Conservation (phyloP, 2,329 filamentous ascomycete genomes). For the Pseudogymnoascus sp. region DNA sequence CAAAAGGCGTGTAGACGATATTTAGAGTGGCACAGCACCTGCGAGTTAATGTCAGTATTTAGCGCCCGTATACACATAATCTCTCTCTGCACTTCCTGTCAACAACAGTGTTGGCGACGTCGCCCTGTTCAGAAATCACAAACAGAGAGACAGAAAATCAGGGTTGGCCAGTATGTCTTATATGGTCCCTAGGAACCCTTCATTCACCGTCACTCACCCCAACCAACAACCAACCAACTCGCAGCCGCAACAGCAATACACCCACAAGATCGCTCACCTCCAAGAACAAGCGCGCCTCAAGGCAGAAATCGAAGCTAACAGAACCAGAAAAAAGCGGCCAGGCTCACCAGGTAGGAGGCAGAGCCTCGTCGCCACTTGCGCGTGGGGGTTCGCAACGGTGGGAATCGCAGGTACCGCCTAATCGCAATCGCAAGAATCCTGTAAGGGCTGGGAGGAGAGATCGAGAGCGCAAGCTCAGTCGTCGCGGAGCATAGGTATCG, state of each 20-base stretch:
- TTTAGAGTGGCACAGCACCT: background rate
- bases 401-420: background rate
- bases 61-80: background rate
- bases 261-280: background rate
- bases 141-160: background rate
- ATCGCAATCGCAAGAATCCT: background rate
- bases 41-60: background rate
- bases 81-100: background rate
- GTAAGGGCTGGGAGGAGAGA: background rate
- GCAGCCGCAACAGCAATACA: background rate
- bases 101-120: background rate
- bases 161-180: background rate
- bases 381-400: background rate
- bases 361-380: constrained; percentile 1
- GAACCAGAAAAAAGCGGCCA: background rate
- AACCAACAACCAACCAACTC: background rate
- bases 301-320: background rate
- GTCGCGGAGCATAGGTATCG: background rate
- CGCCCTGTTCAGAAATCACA: background rate
- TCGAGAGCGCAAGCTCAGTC: background rate
- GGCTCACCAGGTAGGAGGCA: background rate
- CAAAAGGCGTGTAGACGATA: background rate
- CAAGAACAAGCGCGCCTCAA: background rate
- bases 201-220: background rate
- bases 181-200: background rate